phyloP scores from a whole-genome alignment of 2,329 filamentous ascomycete genomes.

The Phialophora macrospora region DNA sequence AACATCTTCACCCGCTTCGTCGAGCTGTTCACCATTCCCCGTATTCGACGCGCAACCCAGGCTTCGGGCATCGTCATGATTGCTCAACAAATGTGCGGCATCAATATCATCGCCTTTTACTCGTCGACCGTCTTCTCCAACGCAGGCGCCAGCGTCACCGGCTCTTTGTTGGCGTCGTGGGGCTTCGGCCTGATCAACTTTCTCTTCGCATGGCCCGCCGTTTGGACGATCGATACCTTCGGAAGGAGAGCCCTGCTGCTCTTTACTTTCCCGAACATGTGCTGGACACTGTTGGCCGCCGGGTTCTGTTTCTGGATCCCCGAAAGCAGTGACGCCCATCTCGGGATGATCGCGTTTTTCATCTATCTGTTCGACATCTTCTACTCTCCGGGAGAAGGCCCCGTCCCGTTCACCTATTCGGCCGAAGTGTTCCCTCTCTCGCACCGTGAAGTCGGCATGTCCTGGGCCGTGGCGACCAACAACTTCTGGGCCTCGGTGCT shows the following conservation, averaged over 20 bases:
- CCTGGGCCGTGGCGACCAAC: constrained; percentile 53
- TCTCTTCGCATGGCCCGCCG: constrained; percentile 66
- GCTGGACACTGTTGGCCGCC: constrained; percentile 56
- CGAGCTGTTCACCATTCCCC: constrained; percentile 56
- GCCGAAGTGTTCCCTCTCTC: constrained; percentile 70
- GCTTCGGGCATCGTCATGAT: constrained; percentile 83
- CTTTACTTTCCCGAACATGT: constrained; percentile 69
- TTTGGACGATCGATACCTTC: constrained; percentile 67
- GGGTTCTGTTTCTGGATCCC: constrained; percentile 61
- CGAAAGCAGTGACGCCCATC: constrained; percentile 45
- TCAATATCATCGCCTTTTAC: constrained; percentile 79
- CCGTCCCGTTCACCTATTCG: constrained; percentile 69
- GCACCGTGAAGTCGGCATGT: constrained; percentile 60
- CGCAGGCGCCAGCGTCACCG: constrained; percentile 60
- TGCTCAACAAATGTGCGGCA: constrained; percentile 72
- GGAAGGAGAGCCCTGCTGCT: constrained; percentile 68
- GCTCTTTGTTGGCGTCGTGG: constrained; percentile 66
- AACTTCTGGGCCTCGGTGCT: constrained; percentile 57
- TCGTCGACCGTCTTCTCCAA: constrained; percentile 63
- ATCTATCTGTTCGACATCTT: constrained; percentile 53
- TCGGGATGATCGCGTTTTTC: constrained; percentile 50
- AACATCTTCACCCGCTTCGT: constrained; percentile 67
- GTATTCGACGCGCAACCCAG: constrained; percentile 66
- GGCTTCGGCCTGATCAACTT: constrained; percentile 71
- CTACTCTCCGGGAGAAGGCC: constrained; percentile 64